Evolutionary conservation across 2,329 filamentous ascomycete genomes (phyloP).

Genomic region (Botrytis squamosa): DNA sequence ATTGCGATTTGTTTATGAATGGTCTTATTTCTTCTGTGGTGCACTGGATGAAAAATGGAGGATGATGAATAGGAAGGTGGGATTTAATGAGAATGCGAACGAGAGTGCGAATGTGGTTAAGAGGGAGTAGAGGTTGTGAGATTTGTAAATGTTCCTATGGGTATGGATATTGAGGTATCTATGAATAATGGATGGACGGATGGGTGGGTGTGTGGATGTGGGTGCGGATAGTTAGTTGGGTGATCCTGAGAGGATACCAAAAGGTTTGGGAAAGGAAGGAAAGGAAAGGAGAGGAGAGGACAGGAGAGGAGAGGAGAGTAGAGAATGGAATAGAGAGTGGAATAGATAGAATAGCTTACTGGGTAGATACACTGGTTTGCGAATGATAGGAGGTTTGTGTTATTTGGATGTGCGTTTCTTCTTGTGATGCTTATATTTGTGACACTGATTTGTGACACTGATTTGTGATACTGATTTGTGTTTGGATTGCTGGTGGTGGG

Average conservation of each 20-base stretch:
- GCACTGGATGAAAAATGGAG: conserved; percentile 7
- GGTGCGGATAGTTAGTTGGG: not conserved
- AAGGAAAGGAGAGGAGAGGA: not conserved
- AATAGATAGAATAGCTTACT: not conserved
- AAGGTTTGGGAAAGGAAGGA: not conserved
- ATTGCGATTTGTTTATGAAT: conserved; percentile 23
- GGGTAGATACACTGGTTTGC: not conserved
- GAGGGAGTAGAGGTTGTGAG: conserved; percentile 14
- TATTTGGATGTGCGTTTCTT: not conserved
- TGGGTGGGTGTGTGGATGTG: not conserved
- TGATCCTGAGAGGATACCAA: not conserved
- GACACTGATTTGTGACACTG: not conserved
- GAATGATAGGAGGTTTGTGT: not conserved
- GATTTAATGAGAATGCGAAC: conserved; percentile 23
- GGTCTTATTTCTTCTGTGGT: conserved; percentile 9
- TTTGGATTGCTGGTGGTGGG: not conserved
- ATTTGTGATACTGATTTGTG: not conserved
- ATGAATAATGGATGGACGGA: conserved; percentile 1
- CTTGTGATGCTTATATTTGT: not conserved
- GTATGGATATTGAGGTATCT: not conserved
- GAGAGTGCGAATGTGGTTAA: not conserved
- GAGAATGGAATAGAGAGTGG: not conserved
- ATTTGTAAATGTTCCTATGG: conserved; percentile 5
- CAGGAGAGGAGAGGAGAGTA: not conserved
- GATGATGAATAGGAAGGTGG: not conserved